phyloP scores from a whole-genome alignment of 352 stramenopile genomes.

The Blastocystis hominis region DNA sequence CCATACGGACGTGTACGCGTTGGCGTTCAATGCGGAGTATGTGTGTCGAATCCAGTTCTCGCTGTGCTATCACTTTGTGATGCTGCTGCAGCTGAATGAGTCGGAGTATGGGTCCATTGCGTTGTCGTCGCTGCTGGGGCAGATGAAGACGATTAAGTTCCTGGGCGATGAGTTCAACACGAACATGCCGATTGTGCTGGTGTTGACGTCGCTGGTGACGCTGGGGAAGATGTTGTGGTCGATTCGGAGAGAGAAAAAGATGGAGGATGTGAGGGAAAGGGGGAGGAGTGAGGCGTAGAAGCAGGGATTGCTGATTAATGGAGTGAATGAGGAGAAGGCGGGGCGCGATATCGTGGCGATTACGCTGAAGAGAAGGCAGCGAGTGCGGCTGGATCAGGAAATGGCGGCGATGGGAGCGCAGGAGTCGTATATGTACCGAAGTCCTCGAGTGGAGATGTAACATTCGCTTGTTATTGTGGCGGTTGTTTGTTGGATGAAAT shows the following conservation, averaged over 20 bases:
- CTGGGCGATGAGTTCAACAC: conserved; percentile 49
- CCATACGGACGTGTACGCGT: conserved; percentile 50
- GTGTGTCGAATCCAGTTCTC: conserved; percentile 46
- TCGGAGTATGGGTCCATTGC: conserved; percentile 7
- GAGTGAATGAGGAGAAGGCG: not conserved
- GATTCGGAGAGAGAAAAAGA: not conserved
- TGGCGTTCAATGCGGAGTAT: conserved; percentile 52
- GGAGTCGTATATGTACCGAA: not conserved
- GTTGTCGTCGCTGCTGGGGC: conserved; percentile 20
- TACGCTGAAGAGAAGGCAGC: not conserved
- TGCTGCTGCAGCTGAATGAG: conserved; percentile 15
- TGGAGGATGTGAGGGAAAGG: not conserved
- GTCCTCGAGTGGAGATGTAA: not conserved
- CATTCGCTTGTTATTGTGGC: not conserved
- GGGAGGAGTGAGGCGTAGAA: not conserved
- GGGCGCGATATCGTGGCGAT: not conserved
- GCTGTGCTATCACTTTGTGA: conserved; percentile 53
- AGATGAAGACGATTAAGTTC: conserved; percentile 56
- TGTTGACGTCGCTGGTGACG: conserved; percentile 36
- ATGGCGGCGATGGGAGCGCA: not conserved
- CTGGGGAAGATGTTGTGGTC: not conserved
- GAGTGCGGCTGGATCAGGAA: not conserved
- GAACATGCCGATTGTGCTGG: conserved; percentile 31
- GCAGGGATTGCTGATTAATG: not conserved
- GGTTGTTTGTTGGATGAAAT: not conserved